Percentiles rank a stretch among this genome's conserved stretches.
Conservation (phyloP, 768 basidiomycete genomes). For the Macrolepiota fuliginosa region DNA sequence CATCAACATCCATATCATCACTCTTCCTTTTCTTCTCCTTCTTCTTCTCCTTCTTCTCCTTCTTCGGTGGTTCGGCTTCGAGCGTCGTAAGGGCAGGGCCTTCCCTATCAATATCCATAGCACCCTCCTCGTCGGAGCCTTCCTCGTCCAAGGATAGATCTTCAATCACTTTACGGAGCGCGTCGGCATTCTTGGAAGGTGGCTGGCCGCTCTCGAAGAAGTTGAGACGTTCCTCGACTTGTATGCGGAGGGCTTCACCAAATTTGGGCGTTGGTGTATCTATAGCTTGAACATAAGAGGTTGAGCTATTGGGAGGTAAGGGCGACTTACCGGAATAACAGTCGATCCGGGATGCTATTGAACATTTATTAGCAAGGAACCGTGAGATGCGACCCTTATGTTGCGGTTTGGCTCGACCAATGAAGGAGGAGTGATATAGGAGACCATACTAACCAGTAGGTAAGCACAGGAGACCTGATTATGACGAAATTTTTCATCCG, state of each 20-base stretch:
- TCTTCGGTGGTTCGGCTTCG: slow-evolving; percentile 51
- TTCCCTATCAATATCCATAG: slow-evolving; percentile 25
- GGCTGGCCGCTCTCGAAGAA: slow-evolving; percentile 94
- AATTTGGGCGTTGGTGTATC: slow-evolving; percentile 89
- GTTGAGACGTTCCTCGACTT: slow-evolving; percentile 92
- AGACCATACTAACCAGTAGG: slow-evolving; percentile 76
- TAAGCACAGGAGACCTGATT: neutral
- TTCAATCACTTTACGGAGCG: slow-evolving; percentile 87
- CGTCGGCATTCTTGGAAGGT: slow-evolving; percentile 88
- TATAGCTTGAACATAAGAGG: slow-evolving; percentile 23
- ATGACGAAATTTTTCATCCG: slow-evolving; percentile 12
- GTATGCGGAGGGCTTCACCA: slow-evolving; percentile 88
- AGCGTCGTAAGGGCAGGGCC: slow-evolving; percentile 57
- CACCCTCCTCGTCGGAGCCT: slow-evolving; percentile 41
- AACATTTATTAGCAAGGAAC: slow-evolving; percentile 99
- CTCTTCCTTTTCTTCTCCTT: slow-evolving; percentile 59
- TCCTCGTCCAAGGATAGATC: slow-evolving; percentile 68
- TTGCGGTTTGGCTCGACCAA: slow-evolving; percentile 91
- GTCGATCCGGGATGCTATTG: slow-evolving; percentile 95
- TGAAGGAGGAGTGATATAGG: slow-evolving; percentile 96
- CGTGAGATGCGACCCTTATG: slow-evolving; percentile 97
- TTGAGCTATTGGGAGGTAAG: neutral
- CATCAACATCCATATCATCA: slow-evolving; percentile 66
- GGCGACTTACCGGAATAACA: slow-evolving; percentile 74
- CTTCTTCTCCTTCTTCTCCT: slow-evolving; percentile 68